Percentiles rank a stretch among this genome's conserved stretches.
Evolutionary conservation across 2,329 filamentous ascomycete species (phyloP).

Genomic region (Hypocreales sp.): DNA sequence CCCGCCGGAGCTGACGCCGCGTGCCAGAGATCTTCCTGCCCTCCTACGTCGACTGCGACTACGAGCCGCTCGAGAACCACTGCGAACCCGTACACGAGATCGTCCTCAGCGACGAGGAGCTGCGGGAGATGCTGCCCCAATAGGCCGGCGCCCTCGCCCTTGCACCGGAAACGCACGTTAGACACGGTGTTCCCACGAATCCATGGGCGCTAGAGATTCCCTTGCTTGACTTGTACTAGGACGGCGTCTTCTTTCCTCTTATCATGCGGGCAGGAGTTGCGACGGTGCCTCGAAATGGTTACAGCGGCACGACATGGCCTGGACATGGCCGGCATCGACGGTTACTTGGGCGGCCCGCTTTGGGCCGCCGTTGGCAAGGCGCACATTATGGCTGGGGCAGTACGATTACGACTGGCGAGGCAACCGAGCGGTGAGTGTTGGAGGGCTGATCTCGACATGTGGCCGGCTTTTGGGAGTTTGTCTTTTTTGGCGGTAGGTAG

Average conservation of each 20-base stretch:
- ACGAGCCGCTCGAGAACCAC: constrained; percentile 57
- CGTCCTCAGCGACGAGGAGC: constrained; percentile 61
- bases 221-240: too few species aligned
- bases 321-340: not conserved
- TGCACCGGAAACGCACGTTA: constrained; percentile 1
- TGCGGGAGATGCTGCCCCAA: constrained; percentile 50
- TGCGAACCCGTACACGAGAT: constrained; percentile 70
- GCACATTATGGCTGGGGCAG: not conserved
- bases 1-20: too few species aligned
- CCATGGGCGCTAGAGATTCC: constrained; percentile 2
- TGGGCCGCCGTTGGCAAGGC: not conserved
- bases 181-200: constrained; percentile 4
- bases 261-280: not conserved
- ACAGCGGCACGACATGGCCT: not conserved
- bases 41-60: constrained; percentile 61
- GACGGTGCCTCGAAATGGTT: not conserved
- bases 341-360: not conserved
- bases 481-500: too few species aligned
- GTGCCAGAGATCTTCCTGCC: constrained; percentile 64
- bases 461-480: too few species aligned
- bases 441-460: too few species aligned
- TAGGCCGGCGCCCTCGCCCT: constrained; percentile 11
- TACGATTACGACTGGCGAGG: too few species aligned
- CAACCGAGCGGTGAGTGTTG: too few species aligned
- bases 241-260: not conserved